Base-by-base conservation (phyloP, 73 alveolate species). In the Paramecium sonneborni region DNA sequence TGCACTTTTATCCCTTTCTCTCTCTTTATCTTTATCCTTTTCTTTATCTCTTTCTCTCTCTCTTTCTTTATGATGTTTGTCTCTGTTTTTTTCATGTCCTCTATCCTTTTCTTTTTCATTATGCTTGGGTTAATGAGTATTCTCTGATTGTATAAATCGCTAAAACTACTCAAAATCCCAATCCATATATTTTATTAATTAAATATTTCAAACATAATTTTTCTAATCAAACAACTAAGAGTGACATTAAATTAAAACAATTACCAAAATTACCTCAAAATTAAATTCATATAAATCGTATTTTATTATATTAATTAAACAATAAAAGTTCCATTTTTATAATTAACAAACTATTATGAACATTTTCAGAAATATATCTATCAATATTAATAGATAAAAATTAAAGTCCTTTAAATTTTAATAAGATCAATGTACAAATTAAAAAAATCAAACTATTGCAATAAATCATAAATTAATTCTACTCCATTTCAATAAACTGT, bases 161-260 rank as follows among this genome's bases (percentile, higher is more conserved):
- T 72, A 30, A 30, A 35, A 72, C 18, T 32, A 23, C 86, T 72
- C 86, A 38, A 72, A 72, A 72, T 72, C 86, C 35, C 30, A 72
- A 72, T 72, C 86, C 62, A 72, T 72, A 14, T 30, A 14, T 72
- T 72, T 12, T 18, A 72, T 35, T 34, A 72, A 72, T 72, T 72
- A 72, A 72, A 35, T 72, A 72, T 21, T 23, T 62, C 14, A 62
- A 32, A 62, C 76, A 62, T 30, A 62, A 62, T 62, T 1, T 62
- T n/a, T 18, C 68, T 21, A 18, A 1, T 52, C 26, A 52, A 52
- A n/a, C 11, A 14, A 11, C 34, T 52, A 28, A 15, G 68, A 52
- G 11, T 4, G 18, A 8, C 1, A 52, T 52, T n/a, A 52, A 3
- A 15, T 18, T n/a, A 52, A 39, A 52, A 52, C 68, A n/a, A 4